Evolutionary conservation across 1,284 basidiomycete genomes (phyloP).

Genomic region (Dichomitus squalens): DNA sequence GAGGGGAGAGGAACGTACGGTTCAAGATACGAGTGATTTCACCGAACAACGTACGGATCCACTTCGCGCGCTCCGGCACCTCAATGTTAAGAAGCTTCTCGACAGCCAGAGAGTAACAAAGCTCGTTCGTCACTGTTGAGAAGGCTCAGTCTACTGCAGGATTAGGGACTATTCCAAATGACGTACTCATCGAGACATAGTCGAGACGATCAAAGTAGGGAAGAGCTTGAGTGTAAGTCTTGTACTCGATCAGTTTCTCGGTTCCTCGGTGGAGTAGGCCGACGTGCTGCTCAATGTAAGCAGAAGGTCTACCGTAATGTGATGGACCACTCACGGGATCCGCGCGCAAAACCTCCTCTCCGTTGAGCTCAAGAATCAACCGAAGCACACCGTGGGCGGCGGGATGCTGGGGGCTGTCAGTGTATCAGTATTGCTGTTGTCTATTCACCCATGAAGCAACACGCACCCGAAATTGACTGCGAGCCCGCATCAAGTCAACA

Average conservation of each 20-base stretch:
- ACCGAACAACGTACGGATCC: slow-evolving; percentile 97
- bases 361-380: slow-evolving; percentile 97
- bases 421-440: neutral
- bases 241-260: slow-evolving; percentile 99
- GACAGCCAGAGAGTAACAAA: slow-evolving; percentile 96
- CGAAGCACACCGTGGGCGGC: slow-evolving; percentile 98
- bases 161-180: neutral
- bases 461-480: slow-evolving; percentile 87
- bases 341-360: slow-evolving; percentile 90
- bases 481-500: slow-evolving; percentile 7
- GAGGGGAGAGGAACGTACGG: slow-evolving; percentile 51
- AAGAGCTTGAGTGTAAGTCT: slow-evolving; percentile 97
- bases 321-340: slow-evolving; percentile 70
- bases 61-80: slow-evolving; percentile 98
- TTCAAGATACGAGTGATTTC: slow-evolving; percentile 97
- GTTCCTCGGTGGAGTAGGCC: slow-evolving; percentile 97
- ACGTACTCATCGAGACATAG: slow-evolving; percentile 97
- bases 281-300: slow-evolving; percentile 69
- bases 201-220: slow-evolving; percentile 99
- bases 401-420: slow-evolving; percentile 88
- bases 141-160: neutral
- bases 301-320: neutral
- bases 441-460: neutral
- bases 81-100: slow-evolving; percentile 99
- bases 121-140: slow-evolving; percentile 87